A percentile compares a stretch with the other conserved stretches of the same genome.
Evolutionary conservation across 2,329 filamentous ascomycete species (phyloP).

Genomic region (Pezicula radicicola): DNA sequence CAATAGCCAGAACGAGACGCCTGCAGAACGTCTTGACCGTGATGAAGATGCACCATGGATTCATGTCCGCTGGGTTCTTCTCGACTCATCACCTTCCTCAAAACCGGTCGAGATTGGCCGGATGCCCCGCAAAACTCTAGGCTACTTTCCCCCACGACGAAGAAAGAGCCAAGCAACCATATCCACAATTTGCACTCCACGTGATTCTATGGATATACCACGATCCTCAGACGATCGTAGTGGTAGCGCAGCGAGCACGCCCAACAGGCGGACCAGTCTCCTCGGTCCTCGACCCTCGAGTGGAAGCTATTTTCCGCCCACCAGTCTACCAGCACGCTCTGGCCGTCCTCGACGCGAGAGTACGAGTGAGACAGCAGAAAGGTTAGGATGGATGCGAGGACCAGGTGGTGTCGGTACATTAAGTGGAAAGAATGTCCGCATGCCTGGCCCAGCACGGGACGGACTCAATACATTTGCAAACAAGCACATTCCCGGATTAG

Average conservation of each 20-base stretch:
- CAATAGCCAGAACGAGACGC: slow-evolving; percentile 12
- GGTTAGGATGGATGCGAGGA: slow-evolving; percentile 67
- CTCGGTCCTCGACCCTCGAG: slow-evolving; percentile 16
- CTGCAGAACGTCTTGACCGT: slow-evolving; percentile 28
- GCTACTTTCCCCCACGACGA: slow-evolving; percentile 91
- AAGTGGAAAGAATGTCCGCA: slow-evolving; percentile 58
- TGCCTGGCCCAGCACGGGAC: slow-evolving; percentile 80
- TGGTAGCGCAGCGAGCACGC: slow-evolving; percentile 18
- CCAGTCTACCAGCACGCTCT: slow-evolving; percentile 6
- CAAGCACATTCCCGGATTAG: slow-evolving; percentile 77
- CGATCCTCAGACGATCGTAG: slow-evolving; percentile 14
- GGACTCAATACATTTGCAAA: slow-evolving; percentile 80
- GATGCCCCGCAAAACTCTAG: slow-evolving; percentile 74
- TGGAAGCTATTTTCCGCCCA: slow-evolving; percentile 28
- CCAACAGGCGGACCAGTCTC: slow-evolving; percentile 20
- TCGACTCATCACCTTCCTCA: slow-evolving; percentile 62
- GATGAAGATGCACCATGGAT: slow-evolving; percentile 71
- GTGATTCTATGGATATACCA: slow-evolving; percentile 24
- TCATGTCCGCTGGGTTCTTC: slow-evolving; percentile 84
- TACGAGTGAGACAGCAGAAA: slow-evolving; percentile 33
- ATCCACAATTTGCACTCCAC: slow-evolving; percentile 64
- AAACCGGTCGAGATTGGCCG: slow-evolving; percentile 82
- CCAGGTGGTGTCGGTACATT: slow-evolving; percentile 89
- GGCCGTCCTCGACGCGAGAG: slow-evolving; percentile 24
- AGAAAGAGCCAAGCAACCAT: slow-evolving; percentile 61